phyloP scores from a whole-genome alignment of 108 stramenopile genomes.

The Nitzschia sp. region DNA sequence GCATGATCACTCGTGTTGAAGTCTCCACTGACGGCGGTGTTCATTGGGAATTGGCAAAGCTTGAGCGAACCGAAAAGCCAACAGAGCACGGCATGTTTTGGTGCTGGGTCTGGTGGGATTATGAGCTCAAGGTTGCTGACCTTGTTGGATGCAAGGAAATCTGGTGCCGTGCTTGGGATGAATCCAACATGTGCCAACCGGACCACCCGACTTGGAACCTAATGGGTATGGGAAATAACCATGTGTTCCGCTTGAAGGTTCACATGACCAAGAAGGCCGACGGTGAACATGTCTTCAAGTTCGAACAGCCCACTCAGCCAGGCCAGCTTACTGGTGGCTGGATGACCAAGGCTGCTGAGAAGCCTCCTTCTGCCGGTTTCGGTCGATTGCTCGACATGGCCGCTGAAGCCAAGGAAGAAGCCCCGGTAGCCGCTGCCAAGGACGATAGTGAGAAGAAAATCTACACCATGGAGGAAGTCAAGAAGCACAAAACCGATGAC shows the following conservation, averaged over 20 bases:
- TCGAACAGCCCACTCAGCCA: conserved; percentile 96
- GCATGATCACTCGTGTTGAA: conserved; percentile 89
- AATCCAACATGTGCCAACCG: conserved; percentile 91
- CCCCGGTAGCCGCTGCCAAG: conserved; percentile 37
- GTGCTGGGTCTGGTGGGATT: conserved; percentile 92
- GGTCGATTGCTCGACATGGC: conserved; percentile 62
- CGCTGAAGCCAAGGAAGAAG: conserved; percentile 45
- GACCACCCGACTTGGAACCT: conserved; percentile 94
- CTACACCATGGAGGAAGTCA: conserved; percentile 84
- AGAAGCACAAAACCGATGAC: conserved; percentile 87
- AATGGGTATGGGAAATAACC: conserved; percentile 99
- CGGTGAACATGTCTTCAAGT: conserved; percentile 79
- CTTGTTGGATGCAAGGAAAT: conserved; percentile 89
- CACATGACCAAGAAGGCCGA: conserved; percentile 68
- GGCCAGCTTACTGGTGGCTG: conserved; percentile 93
- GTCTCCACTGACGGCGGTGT: conserved; percentile 86
- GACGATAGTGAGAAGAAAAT: conserved; percentile 55
- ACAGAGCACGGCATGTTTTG: conserved; percentile 91
- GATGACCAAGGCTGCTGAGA: conserved; percentile 87
- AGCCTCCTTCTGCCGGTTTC: conserved; percentile 81
- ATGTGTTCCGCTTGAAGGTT: conserved; percentile 90
- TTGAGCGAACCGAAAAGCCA: conserved; percentile 79
- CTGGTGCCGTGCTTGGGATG: conserved; percentile 95
- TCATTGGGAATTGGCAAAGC: conserved; percentile 78
- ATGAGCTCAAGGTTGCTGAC: conserved; percentile 69